These are phyloP conservation scores for Mycena sanguinolenta DNA, from an alignment of 768 basidiomycete genomes.

Conservation along the genomic window DNA sequence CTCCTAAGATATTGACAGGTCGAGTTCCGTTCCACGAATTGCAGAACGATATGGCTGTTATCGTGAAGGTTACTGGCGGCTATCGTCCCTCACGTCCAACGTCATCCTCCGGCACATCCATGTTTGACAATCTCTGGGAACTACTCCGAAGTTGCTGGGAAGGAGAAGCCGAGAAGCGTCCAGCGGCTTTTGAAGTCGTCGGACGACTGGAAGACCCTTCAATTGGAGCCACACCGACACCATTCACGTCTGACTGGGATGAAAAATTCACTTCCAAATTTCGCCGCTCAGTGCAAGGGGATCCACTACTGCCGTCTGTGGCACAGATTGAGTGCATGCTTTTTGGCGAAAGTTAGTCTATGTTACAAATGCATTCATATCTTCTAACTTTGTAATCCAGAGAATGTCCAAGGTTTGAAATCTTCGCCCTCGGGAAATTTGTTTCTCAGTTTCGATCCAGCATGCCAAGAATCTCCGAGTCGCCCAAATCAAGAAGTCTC, in stretches of 20 bases:
- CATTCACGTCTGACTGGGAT: conserved; percentile 23
- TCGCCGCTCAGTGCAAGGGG: not conserved
- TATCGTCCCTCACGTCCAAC: not conserved
- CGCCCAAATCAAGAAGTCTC: too few species aligned
- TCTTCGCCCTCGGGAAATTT: too few species aligned
- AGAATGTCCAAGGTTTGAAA: not conserved
- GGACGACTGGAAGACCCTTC: too few species aligned
- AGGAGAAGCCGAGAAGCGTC: not conserved
- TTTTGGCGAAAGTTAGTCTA: not conserved
- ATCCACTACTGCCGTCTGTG: conserved; percentile 10
- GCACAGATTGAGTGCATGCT: not conserved
- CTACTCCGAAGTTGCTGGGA: conserved; percentile 24
- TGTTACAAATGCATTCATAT: too few species aligned
- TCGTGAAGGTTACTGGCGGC: conserved; percentile 4
- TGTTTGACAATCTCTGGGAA: conserved; percentile 16
- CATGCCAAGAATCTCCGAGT: too few species aligned
- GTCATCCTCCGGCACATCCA: not conserved
- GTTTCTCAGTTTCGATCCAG: too few species aligned
- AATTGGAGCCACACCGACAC: conserved; percentile 23
- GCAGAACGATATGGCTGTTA: conserved; percentile 15
- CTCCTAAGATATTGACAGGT: conserved; percentile 23
- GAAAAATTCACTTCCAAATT: conserved; percentile 21
- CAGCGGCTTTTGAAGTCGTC: not conserved
- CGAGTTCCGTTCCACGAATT: conserved; percentile 17
- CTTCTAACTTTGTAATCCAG: not conserved